Base-by-base conservation (phyloP, 75 land plant species). In the Pinus tabuliformis region DNA sequence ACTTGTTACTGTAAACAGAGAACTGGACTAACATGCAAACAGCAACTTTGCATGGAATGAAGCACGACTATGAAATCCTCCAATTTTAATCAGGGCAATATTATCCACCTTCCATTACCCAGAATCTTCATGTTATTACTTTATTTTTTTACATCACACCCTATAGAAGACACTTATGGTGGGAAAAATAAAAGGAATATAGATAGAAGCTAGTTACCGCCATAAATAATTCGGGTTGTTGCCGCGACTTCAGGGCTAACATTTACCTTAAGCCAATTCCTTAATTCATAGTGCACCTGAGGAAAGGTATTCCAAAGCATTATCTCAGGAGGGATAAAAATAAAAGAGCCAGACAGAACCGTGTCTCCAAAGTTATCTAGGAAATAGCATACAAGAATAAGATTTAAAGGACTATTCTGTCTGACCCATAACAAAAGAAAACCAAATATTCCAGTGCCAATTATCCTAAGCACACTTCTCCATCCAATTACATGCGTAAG, bases 221-320 rank as follows among this genome's bases (percentile, higher is more conserved):
- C 98, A 85, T 95, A 95, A n/a, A 93, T 90, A 73, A 95, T 95
- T 77, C 98, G 84, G 24, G 83, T 83, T 65, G 87, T 74, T 59
- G 66, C 81, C 64, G 98, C 96, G 82, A 95, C 94, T 80, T 91
- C 90, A 77, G 90, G 81, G 72, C 90, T 81, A 71, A 89, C 93
- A 82, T 91, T 83, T 33, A 58, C 73, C 1, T 83, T 62, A 58
- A 95, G 81, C 96, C 96, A 93, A 59, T 87, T 87, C 71, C 98
- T 83, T 77, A 95, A 62, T 58, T 86, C 91, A 79, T 39, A 75
- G 79, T 95, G 98, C 54, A 94, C 97, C 97, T 94, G 80, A 20
- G 22, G 22, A 39, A 42, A 68, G 54, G 18, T 42, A 78, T 24
- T 37, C 11, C 30, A 26, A 6, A 71, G 30, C 24, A 75, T 56